phyloP scores from a whole-genome alignment of 225 moss, liverwort and hornwort species.

The Ulota crispa region DNA sequence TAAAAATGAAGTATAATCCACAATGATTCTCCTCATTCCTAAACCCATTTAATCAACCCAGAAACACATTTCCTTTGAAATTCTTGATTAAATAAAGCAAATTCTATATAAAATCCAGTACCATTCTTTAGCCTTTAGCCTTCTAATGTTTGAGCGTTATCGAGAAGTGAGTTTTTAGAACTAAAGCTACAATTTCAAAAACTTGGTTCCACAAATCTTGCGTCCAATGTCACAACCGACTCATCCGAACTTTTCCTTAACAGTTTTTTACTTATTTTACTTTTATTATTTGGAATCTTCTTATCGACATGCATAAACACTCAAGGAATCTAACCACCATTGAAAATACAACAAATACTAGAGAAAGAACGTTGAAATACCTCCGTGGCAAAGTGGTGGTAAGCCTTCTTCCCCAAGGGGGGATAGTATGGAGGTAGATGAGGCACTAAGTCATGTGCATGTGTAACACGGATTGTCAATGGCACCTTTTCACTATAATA shows the following conservation, averaged over 20 bases:
- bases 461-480: slow-evolving; percentile 75
- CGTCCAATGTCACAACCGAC: too few relatives aligned
- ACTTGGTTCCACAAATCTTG: too few relatives aligned
- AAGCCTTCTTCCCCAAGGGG: slow-evolving; percentile 68
- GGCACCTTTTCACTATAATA: slow-evolving; percentile 66
- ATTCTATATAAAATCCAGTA: neutral
- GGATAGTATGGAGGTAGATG: slow-evolving; percentile 87
- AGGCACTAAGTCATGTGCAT: slow-evolving; percentile 84
- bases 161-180: too few relatives aligned
- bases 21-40: neutral
- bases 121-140: neutral
- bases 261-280: too few relatives aligned
- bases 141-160: neutral
- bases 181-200: too few relatives aligned
- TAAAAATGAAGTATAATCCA: neutral
- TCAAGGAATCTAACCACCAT: neutral
- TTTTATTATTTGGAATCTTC: neutral
- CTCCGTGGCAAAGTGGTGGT: slow-evolving; percentile 96
- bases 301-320: neutral
- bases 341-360: neutral
- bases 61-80: neutral
- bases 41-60: neutral
- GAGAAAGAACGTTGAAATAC: slow-evolving; percentile 27
- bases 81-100: neutral
- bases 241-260: too few relatives aligned